Conservation (phyloP, 441 rosid species). For the Populus hybrid region DNA sequence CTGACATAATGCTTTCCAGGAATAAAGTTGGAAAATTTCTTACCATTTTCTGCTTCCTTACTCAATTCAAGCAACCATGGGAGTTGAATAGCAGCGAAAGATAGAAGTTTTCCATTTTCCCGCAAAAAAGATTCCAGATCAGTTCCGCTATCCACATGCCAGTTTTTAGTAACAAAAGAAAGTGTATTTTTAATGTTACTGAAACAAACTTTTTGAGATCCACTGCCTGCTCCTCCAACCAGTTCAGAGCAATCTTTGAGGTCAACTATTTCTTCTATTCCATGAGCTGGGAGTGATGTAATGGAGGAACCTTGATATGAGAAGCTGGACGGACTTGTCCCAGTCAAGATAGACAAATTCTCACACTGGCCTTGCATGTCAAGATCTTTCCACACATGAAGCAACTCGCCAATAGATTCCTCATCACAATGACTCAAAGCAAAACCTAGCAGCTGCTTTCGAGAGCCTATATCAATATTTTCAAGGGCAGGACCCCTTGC, state of each 20-base stretch:
- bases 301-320: constrained; percentile 33
- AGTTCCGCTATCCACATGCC: constrained; percentile 49
- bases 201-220: constrained; percentile 46
- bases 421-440: constrained; percentile 94
- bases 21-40: constrained; percentile 44
- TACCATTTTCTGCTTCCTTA: constrained; percentile 42
- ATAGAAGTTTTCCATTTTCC: constrained; percentile 75
- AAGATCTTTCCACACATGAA: constrained; percentile 97
- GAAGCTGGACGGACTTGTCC: constrained; percentile 47
- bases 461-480: constrained; percentile 75
- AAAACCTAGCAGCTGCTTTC: constrained; percentile 86
- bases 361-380: constrained; percentile 90
- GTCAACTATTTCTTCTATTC: constrained; percentile 42
- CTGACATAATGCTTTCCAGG: constrained; percentile 68
- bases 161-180: constrained; percentile 59
- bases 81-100: constrained; percentile 74
- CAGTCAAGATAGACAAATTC: constrained; percentile 54
- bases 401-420: constrained; percentile 89
- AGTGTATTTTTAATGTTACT: constrained; percentile 46
- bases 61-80: constrained; percentile 93
- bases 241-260: constrained; percentile 46
- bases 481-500: constrained; percentile 98
- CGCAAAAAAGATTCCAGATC: constrained; percentile 59
- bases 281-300: constrained; percentile 29
- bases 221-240: constrained; percentile 37